Evolutionary conservation across 306 rosid genomes (phyloP), one percentile per base, ranked within the genome.

Genomic region (Pueraria montana): DNA sequence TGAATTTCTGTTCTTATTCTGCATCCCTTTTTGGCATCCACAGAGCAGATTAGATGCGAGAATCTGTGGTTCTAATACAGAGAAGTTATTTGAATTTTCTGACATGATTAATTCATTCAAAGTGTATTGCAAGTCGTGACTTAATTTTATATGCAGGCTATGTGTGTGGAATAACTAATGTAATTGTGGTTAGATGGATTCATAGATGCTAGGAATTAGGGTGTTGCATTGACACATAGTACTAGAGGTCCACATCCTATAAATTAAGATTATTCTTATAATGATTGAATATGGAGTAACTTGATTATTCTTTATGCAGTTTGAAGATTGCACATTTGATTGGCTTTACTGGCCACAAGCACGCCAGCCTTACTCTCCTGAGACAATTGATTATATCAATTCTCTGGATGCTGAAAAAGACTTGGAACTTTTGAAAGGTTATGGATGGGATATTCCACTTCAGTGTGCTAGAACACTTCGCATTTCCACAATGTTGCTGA

Each of bases 401-500:
- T 86, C 91, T 16, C 79, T 93, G 61, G 94, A 93, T 72, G 92
- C 95, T 18, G 95, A 89, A 73, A 85, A 84, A 80, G 97, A 93
- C 75, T 79, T 93, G 43, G 88, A 89, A 36, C 89, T 93, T 71
- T 45, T 93, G 82, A 87, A 89, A 77, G 61, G 61, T 73, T 86
- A 86, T 34, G 97, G 96, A 30, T 93, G 96, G 96, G 92, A 91
- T 72, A 69, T 91, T 79, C 85, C 97, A 64, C 50, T 81, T n/a
- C 71, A 84, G 79, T 84, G 88, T 83, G 91, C 94, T 18, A 80
- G 87, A 49, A 90, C 90, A 23, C 91, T 93, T 45, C 84, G 83
- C 14, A 85, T 93, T 65, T 93, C 97, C 80, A 93, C 92, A 36
- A 90, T 91, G 96, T 87, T 93, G 84, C 87, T 93, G 67, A 91